phyloP scores from a whole-genome alignment of 305 asterid genomes.

The Fraxinus platypoda region DNA sequence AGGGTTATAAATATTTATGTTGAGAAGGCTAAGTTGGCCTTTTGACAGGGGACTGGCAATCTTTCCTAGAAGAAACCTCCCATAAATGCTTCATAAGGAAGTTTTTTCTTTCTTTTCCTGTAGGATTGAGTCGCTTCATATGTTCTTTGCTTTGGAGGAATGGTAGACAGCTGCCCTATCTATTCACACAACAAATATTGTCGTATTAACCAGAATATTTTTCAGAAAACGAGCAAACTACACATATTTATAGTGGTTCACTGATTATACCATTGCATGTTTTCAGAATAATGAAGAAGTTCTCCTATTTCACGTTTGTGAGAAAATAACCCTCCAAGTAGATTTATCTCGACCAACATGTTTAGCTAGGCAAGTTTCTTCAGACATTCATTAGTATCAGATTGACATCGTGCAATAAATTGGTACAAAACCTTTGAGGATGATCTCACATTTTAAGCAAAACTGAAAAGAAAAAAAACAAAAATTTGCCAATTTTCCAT shows the following conservation, averaged over 20 bases:
- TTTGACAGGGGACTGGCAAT: slow-evolving; percentile 67
- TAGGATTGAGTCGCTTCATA: slow-evolving; percentile 57
- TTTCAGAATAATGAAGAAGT: neutral
- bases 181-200: slow-evolving; percentile 23
- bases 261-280: neutral
- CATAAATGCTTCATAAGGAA: slow-evolving; percentile 68
- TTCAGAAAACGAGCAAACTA: neutral
- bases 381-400: neutral
- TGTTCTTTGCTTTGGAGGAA: slow-evolving; percentile 79
- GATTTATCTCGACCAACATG: neutral
- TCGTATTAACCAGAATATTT: neutral
- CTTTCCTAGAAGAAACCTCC: slow-evolving; percentile 92
- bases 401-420: neutral
- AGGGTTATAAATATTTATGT: slow-evolving; percentile 75
- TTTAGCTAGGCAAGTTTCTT: neutral
- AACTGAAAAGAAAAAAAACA: neutral
- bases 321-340: neutral
- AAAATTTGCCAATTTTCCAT: neutral
- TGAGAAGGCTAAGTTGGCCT: slow-evolving; percentile 53
- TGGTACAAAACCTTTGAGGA: neutral
- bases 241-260: neutral
- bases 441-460: neutral
- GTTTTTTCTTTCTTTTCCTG: slow-evolving; percentile 45
- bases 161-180: slow-evolving; percentile 92
- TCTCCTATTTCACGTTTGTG: neutral